These are phyloP conservation scores for Cercospora sp. DNA, from an alignment of 2,329 filamentous ascomycete genomes.

Conservation along the genomic window DNA sequence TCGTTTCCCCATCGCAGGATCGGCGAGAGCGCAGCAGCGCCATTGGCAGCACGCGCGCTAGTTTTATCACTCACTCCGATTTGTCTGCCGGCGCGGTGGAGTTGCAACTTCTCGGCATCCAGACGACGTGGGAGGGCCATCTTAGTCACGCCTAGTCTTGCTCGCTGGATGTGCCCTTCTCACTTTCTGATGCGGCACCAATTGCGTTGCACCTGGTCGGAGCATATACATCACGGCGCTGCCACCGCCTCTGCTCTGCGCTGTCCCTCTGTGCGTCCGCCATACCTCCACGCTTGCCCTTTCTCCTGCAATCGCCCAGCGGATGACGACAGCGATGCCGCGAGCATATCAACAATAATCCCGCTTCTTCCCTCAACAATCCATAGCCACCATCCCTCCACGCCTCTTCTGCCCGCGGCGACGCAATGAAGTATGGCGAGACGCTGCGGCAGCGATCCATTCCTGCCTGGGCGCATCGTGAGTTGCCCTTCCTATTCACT, in stretches of 20 bases:
- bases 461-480: constrained; percentile 78
- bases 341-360: constrained; percentile 6
- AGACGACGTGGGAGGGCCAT: neutral
- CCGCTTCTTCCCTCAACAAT: neutral
- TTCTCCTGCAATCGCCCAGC: neutral
- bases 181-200: neutral
- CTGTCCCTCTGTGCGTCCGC: neutral
- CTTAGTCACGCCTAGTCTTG: neutral
- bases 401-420: neutral
- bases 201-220: constrained; percentile 4
- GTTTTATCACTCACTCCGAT: neutral
- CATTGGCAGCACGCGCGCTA: neutral
- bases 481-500: constrained; percentile 30
- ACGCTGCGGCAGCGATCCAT: constrained; percentile 73
- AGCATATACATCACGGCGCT: neutral
- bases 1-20: neutral
- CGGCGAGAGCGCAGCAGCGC: neutral
- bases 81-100: neutral
- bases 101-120: neutral
- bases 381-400: neutral
- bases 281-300: neutral
- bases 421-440: constrained; percentile 72
- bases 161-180: constrained; percentile 4
- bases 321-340: constrained; percentile 15
- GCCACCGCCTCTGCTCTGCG: neutral